Evolutionary conservation across 1,284 basidiomycete genomes (phyloP).

Genomic region (Porogramme epimiltina): DNA sequence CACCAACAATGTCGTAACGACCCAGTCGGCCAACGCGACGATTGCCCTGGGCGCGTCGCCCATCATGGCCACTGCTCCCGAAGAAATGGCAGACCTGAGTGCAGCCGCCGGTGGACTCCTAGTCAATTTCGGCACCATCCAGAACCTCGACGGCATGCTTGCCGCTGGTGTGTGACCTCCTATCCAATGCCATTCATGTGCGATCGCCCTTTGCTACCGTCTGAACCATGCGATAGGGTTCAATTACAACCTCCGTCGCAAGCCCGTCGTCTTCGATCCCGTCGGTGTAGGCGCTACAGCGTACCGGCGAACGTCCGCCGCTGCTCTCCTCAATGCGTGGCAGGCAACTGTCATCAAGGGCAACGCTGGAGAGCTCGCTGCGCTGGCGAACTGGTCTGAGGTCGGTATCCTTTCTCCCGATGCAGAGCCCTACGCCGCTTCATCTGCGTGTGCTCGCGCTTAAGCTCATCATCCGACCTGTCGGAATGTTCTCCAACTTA

Average conservation of each 20-base stretch:
- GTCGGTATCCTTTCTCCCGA: conserved; percentile 39
- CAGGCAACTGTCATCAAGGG: conserved; percentile 95
- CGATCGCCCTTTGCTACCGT: background rate
- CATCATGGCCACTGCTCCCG: conserved; percentile 87
- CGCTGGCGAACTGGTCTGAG: conserved; percentile 76
- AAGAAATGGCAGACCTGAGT: conserved; percentile 84
- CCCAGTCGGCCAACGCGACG: conserved; percentile 91
- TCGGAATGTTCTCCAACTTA: conserved; percentile 33
- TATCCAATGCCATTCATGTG: background rate
- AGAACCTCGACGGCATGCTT: conserved; percentile 79
- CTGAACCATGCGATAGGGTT: conserved; percentile 36
- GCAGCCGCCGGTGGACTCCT: conserved; percentile 72
- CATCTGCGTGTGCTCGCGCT: background rate
- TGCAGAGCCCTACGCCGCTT: no score
- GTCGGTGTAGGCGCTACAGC: conserved; percentile 89
- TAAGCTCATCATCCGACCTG: background rate
- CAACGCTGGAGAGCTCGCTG: conserved; percentile 89
- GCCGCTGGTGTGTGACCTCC: conserved; percentile 59
- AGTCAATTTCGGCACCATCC: conserved; percentile 91
- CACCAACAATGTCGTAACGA: conserved; percentile 89
- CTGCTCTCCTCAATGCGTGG: conserved; percentile 81
- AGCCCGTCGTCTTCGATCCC: conserved; percentile 91
- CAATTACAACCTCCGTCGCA: conserved; percentile 71
- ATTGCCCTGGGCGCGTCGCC: conserved; percentile 89
- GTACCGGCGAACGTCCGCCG: conserved; percentile 65